Base-by-base conservation (phyloP, 768 basidiomycete genomes). In the Favolaschia claudopus region DNA sequence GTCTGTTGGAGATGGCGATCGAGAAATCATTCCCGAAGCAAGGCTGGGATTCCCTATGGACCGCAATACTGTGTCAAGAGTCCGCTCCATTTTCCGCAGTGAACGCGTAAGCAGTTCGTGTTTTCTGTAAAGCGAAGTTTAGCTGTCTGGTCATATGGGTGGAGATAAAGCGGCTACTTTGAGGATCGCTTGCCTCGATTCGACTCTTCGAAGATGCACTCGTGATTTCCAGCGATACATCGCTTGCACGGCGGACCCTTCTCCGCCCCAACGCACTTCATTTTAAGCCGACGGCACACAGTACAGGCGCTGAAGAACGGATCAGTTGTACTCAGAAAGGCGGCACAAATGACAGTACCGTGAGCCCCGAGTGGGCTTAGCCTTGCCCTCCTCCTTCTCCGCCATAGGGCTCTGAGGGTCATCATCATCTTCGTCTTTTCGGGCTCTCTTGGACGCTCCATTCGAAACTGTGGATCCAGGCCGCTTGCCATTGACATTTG, bases 131-230 rank as follows among this genome's bases (percentile, higher is more conserved):
- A 64, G 69, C 74, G 31, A 20, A 25, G 34, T 45, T 68, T 69
- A 60, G 69, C 60, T 72, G 57, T 75, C 64, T 52, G 65, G 62
- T 62, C 53, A 71, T 66, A 68, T 59, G 37, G 56, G 66, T 52
- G 42, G 64, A 25, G 22, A 28, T 28, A 47, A 58, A 38, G 45
- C 28, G 47, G 22, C 51, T 74, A 93, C 92, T 92, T 93, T 52
- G 89, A 84, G 20, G 91, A 86, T 12, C 93, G 87, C 72, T 96
- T 96, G 37, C 97, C 97, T 44, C 97, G 85, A 71, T 98, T 96
- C 2, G 92, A 94, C 72, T 98, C 96, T 76, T 99, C 95, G 63
- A 99, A 99, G 39, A 97, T 85, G 69, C 97, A 99, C 66, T 96
- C 93, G 68, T 96, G 91, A 64, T 85, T 85, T 19, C 91, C 89